Evolutionary conservation across 805 yeast species (phyloP).

Genomic region (Saccharomycopsis capsularis): DNA sequence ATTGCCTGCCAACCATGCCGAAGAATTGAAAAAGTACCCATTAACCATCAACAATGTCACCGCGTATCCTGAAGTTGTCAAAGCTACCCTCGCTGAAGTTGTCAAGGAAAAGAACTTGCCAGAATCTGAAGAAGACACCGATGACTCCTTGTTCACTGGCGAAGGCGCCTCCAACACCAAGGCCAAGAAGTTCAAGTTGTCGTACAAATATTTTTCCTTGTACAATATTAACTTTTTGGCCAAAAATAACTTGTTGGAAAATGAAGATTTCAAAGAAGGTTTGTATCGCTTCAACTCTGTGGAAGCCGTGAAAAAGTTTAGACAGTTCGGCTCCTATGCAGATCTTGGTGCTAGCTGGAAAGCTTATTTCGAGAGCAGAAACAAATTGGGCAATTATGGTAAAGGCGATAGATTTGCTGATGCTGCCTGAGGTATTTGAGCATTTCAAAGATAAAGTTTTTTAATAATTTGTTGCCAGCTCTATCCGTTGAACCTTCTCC

Average conservation of each 20-base stretch:
- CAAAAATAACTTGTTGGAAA: conserved; percentile 36
- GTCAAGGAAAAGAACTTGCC: not conserved
- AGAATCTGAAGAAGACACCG: not conserved
- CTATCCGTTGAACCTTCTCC: too few relatives aligned
- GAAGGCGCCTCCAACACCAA: not conserved
- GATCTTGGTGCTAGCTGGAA: conserved; percentile 7
- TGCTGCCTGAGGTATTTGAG: too few relatives aligned
- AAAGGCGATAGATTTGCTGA: conserved; percentile 1
- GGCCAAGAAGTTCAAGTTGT: conserved; percentile 40
- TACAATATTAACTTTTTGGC: conserved; percentile 16
- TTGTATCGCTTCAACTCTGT: conserved; percentile 32
- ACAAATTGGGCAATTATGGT: conserved; percentile 10
- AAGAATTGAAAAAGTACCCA: conserved; percentile 4
- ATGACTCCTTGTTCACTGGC: not conserved
- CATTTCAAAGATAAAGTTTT: too few relatives aligned
- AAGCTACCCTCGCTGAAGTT: conserved; percentile 1
- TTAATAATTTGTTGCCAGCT: too few relatives aligned
- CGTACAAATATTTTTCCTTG: conserved; percentile 45
- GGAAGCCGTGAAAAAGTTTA: conserved; percentile 48
- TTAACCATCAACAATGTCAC: conserved; percentile 29
- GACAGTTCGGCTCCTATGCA: conserved; percentile 51
- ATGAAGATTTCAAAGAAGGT: conserved; percentile 31
- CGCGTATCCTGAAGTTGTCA: conserved; percentile 25
- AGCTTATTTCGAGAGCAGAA: conserved; percentile 4
- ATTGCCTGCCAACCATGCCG: conserved; percentile 30